Evolutionary conservation across 1,139 yeast genomes (phyloP).

Genomic region (Scheffersomyces titani): DNA sequence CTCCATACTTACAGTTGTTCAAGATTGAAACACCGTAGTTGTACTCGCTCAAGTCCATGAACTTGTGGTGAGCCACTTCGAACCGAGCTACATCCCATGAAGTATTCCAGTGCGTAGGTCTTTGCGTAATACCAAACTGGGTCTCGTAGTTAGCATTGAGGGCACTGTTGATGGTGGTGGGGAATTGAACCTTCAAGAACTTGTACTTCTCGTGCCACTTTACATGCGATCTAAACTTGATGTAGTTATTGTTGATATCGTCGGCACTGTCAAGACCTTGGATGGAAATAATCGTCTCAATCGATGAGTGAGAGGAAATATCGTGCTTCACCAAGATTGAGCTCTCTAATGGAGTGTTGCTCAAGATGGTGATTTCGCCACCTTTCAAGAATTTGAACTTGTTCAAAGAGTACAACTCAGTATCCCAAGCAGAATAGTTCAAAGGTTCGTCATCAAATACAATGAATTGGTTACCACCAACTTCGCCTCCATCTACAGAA

Average conservation of each 20-base stretch:
- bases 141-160: conserved; percentile 81
- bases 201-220: conserved; percentile 88
- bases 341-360: conserved; percentile 59
- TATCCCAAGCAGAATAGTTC: conserved; percentile 96
- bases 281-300: conserved; percentile 71
- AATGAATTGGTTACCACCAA: conserved; percentile 77
- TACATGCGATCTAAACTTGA: conserved; percentile 64
- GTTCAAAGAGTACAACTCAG: conserved; percentile 82
- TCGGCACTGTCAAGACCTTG: conserved; percentile 48
- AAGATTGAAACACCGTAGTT: conserved; percentile 86
- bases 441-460: conserved; percentile 88
- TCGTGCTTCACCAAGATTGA: conserved; percentile 61
- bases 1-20: conserved; percentile 89
- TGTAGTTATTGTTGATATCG: conserved; percentile 35
- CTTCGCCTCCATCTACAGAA: conserved; percentile 26
- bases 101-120: conserved; percentile 94
- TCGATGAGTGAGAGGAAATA: conserved; percentile 56
- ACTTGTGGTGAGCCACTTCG: conserved; percentile 93
- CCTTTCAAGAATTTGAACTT: conserved; percentile 52
- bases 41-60: conserved; percentile 86
- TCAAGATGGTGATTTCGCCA: conserved; percentile 52
- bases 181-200: conserved; percentile 92
- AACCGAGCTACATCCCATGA: conserved; percentile 96
- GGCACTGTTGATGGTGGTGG: conserved; percentile 77
- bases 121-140: conserved; percentile 84